phyloP scores from a whole-genome alignment of 179 eudicot genomes.

The Spergularia azorica region DNA sequence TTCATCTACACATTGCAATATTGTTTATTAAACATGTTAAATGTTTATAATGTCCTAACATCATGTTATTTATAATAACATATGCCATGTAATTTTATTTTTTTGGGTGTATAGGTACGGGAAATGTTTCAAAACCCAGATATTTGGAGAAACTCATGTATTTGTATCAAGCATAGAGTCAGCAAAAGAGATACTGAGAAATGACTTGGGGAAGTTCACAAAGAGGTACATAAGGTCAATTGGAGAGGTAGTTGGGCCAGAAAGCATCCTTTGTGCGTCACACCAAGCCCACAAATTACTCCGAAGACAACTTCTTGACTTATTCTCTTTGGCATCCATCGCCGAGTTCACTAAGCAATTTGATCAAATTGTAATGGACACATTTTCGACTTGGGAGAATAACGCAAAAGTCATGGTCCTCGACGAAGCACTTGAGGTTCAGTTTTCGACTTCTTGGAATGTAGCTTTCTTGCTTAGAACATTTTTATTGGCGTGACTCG shows the following conservation, averaged over 20 bases:
- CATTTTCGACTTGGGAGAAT: slow-evolving; percentile 27
- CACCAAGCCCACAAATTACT: slow-evolving; percentile 28
- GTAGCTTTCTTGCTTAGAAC: no score
- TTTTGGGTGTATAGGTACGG: slow-evolving; percentile 25
- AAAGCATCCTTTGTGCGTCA: slow-evolving; percentile 37
- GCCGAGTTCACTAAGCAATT: slow-evolving; percentile 27
- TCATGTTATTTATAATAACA: background rate
- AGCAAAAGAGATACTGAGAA: slow-evolving; percentile 36
- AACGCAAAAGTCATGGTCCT: slow-evolving; percentile 25
- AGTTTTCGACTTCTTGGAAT: background rate
- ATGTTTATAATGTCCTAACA: no score
- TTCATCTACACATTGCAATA: no score
- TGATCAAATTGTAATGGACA: slow-evolving; percentile 25
- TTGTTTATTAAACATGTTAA: background rate
- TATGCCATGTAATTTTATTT: background rate
- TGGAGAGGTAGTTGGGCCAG: slow-evolving; percentile 32
- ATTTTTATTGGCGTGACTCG: no score
- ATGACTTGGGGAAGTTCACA: slow-evolving; percentile 35
- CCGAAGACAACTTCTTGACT: slow-evolving; percentile 27
- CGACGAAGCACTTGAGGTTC: slow-evolving; percentile 34
- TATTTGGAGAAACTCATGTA: slow-evolving; percentile 37
- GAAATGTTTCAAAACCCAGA: slow-evolving; percentile 34
- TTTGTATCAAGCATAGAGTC: slow-evolving; percentile 35
- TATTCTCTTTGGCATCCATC: slow-evolving; percentile 26
- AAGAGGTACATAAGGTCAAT: slow-evolving; percentile 38